Percentiles rank a stretch among this genome's conserved stretches.
Evolutionary conservation across 306 rosid species (phyloP).

Genomic region (Pueraria montana): DNA sequence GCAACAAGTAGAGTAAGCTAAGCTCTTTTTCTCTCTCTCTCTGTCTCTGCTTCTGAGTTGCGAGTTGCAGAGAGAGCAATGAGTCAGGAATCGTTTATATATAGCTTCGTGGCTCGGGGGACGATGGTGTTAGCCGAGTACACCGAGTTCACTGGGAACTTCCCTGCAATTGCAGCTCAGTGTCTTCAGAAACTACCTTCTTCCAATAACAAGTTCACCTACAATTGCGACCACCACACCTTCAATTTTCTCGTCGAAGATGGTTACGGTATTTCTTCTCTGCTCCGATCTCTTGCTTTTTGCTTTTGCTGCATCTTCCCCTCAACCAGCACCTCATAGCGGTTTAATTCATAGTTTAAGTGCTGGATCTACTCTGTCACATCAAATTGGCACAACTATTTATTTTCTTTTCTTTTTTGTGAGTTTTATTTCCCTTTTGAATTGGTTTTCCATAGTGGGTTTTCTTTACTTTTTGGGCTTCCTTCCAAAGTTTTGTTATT

Average conservation of each 20-base stretch:
- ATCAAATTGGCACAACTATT: not conserved
- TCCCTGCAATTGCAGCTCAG: conserved; percentile 92
- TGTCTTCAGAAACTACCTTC: conserved; percentile 90
- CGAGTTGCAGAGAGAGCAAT: conserved; percentile 50
- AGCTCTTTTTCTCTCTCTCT: not conserved
- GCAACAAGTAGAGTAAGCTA: too few relatives aligned
- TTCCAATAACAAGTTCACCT: conserved; percentile 90
- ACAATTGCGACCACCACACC: conserved; percentile 90
- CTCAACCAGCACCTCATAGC: too few relatives aligned
- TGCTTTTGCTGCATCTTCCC: conserved; percentile 18
- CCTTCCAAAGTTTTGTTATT: conserved; percentile 15
- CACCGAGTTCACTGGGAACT: conserved; percentile 96
- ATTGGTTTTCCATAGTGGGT: conserved; percentile 33
- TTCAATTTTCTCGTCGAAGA: conserved; percentile 89
- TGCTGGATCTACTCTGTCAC: conserved; percentile 59
- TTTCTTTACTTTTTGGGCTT: conserved; percentile 40
- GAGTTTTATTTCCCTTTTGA: too few relatives aligned
- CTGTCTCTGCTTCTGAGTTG: conserved; percentile 2
- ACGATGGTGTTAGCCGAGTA: conserved; percentile 90
- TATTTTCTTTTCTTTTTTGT: not conserved
- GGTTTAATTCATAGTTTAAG: too few relatives aligned
- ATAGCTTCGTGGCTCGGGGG: conserved; percentile 94
- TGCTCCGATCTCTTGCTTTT: conserved; percentile 27
- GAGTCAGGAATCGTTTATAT: conserved; percentile 90
- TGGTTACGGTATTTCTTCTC: conserved; percentile 73